These are phyloP conservation scores for Posidonia australis DNA, from an alignment of 106 monocot species.

Conservation along the genomic window DNA sequence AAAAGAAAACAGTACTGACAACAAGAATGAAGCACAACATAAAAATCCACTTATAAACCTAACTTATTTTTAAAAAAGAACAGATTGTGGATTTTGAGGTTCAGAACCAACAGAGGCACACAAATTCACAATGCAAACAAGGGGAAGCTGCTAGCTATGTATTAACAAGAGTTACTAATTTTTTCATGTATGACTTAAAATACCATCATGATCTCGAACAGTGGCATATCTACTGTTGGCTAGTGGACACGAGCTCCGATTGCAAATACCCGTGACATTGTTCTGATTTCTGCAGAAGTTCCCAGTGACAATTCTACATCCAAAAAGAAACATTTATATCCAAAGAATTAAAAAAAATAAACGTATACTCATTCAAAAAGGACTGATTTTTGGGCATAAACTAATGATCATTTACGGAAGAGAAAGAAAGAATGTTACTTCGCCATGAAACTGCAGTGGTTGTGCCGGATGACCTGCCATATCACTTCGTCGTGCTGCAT, in stretches of 20 bases:
- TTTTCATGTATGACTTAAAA: too few species aligned
- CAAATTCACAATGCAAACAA: neutral
- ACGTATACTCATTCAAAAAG: neutral
- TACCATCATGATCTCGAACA: constrained; percentile 85
- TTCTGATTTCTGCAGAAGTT: constrained; percentile 81
- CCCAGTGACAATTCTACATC: constrained; percentile 67
- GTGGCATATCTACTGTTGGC: constrained; percentile 94
- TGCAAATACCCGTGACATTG: constrained; percentile 87
- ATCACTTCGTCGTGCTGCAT: constrained; percentile 96
- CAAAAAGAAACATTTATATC: neutral
- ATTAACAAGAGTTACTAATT: neutral
- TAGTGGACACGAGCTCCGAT: constrained; percentile 89
- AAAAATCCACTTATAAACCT: too few species aligned
- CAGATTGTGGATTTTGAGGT: too few species aligned
- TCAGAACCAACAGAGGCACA: too few species aligned
- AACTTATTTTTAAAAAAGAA: too few species aligned
- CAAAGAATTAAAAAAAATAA: neutral
- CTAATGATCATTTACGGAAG: too few species aligned
- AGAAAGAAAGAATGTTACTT: constrained; percentile 39
- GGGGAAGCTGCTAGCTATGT: neutral
- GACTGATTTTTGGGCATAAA: neutral
- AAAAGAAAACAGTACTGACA: too few species aligned
- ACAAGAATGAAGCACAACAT: too few species aligned
- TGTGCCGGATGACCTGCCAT: constrained; percentile 90
- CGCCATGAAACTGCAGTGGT: constrained; percentile 97